Evolutionary conservation across 225 moss, liverwort and hornwort genomes (phyloP).

Genomic region (Antitrichia curtipendula): DNA sequence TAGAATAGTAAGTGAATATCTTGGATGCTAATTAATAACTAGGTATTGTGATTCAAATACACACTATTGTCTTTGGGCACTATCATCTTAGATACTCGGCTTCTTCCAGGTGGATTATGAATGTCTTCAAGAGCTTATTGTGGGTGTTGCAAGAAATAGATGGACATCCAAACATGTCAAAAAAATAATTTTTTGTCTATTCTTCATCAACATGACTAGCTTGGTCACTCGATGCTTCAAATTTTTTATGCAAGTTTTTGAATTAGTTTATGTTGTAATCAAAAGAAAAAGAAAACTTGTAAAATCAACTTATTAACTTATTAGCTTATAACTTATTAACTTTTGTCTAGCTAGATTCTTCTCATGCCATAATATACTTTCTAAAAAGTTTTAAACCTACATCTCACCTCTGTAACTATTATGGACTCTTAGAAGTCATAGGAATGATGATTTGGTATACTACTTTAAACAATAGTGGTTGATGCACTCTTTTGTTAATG

Average conservation of each 20-base stretch:
- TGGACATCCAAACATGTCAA: rapidly evolving
- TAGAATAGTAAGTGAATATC: neutral
- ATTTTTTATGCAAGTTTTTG: neutral
- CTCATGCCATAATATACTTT: neutral
- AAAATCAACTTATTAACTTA: neutral
- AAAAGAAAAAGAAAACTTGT: neutral
- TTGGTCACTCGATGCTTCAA: neutral
- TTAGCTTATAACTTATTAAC: too few relatives aligned
- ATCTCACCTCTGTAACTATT: rapidly evolving
- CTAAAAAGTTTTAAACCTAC: neutral
- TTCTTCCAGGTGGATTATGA: neutral
- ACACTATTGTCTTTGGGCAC: neutral
- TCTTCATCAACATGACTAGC: rapidly evolving
- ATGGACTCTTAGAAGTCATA: neutral
- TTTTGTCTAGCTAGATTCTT: neutral
- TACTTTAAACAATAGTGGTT: neutral
- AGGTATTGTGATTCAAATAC: neutral
- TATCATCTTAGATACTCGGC: neutral
- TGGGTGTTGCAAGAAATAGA: neutral
- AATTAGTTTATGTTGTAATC: neutral
- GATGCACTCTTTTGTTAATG: neutral
- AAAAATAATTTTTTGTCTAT: neutral
- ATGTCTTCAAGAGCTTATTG: neutral
- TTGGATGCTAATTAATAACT: neutral
- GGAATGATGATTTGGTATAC: neutral